Percentiles rank a stretch among this genome's conserved stretches.
Evolutionary conservation across 2,329 filamentous ascomycete species (phyloP).

Genomic region (Lachnellula hyalina): DNA sequence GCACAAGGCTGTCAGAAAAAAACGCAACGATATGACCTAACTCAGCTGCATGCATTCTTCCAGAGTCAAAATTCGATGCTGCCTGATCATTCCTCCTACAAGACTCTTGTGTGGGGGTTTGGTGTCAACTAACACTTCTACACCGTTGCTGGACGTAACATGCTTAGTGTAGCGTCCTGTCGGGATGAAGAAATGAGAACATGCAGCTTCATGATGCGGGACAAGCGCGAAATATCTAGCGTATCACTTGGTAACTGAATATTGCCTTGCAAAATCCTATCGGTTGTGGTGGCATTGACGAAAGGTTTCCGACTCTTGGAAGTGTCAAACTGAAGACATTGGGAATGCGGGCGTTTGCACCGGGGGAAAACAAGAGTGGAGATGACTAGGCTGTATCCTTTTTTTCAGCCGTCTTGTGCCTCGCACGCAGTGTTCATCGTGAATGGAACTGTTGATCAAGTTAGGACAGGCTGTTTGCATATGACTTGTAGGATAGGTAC

Average conservation of each 20-base stretch:
- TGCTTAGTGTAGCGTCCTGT: neutral
- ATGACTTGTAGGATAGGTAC: neutral
- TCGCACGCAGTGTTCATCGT: neutral
- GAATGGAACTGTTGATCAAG: neutral
- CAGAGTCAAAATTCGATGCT: neutral
- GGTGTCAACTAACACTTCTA: no score
- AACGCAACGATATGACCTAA: neutral
- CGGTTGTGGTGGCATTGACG: neutral
- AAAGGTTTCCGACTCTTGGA: neutral
- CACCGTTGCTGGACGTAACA: neutral
- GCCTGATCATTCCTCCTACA: no score
- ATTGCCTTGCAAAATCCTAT: constrained; percentile 1
- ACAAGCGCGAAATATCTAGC: neutral
- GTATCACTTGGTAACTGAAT: constrained; percentile 4
- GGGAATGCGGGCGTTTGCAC: constrained; percentile 5
- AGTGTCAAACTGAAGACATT: constrained; percentile 9
- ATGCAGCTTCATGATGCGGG: neutral
- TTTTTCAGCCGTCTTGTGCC: neutral
- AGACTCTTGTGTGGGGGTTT: no score
- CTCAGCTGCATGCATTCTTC: neutral
- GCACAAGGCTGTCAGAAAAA: neutral
- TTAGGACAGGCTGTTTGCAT: constrained; percentile 2
- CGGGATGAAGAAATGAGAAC: neutral
- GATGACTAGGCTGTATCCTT: constrained; percentile 1
- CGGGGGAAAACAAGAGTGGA: neutral